phyloP scores from a whole-genome alignment of 78 protist genomes.

The Planoprotostelium fungivorum region DNA sequence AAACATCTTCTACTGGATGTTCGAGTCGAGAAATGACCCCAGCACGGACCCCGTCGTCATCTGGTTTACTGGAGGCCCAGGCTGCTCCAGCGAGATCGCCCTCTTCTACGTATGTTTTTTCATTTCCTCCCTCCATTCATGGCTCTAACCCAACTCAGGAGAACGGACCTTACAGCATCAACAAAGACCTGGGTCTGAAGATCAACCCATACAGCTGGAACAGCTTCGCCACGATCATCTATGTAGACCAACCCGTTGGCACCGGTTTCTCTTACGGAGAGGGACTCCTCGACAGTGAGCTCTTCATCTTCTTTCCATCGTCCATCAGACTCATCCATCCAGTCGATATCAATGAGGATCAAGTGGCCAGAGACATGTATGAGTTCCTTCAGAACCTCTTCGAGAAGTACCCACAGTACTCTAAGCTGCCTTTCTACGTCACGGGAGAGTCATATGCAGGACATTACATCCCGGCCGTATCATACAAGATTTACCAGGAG shows the following conservation, averaged over 20 bases:
- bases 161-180: conserved; percentile 73
- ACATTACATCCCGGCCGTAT: conserved; percentile 68
- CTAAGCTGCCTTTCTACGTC: conserved; percentile 33
- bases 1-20: conserved; percentile 17
- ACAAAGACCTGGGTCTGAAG: conserved; percentile 1
- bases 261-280: conserved; percentile 62
- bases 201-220: conserved; percentile 54
- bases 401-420: conserved; percentile 17
- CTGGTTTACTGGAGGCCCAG: conserved; percentile 45
- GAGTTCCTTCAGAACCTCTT: conserved; percentile 16
- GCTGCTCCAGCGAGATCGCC: conserved; percentile 33
- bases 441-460: conserved; percentile 77
- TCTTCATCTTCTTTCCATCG: background rate
- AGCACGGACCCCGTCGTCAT: conserved; percentile 27
- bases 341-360: conserved; percentile 17
- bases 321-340: background rate
- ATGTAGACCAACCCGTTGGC: conserved; percentile 66
- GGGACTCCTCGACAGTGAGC: background rate
- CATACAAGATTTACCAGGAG: conserved; percentile 35
- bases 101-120: conserved; percentile 17
- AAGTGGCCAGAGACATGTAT: conserved; percentile 51
- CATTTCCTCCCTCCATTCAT: background rate
- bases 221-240: conserved; percentile 13
- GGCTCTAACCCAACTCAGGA: conserved; percentile 12
- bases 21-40: conserved; percentile 14